Evolutionary conservation across 331 rosid species (phyloP).

Genomic region (Pyrus hybrid): DNA sequence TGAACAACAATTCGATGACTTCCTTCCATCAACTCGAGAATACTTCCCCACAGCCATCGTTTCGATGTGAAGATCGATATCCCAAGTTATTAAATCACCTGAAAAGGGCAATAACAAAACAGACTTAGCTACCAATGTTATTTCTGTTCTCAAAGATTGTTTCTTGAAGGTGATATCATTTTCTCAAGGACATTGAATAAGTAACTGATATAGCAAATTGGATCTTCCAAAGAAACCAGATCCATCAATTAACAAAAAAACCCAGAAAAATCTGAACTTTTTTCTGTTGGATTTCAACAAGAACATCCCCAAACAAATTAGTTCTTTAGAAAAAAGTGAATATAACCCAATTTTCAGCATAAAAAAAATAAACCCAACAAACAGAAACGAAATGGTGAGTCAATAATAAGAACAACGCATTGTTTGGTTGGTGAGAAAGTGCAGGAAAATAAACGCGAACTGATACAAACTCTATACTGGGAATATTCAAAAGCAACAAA

Average conservation of each 20-base stretch:
- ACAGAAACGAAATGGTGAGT: not conserved
- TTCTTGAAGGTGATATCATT: not conserved
- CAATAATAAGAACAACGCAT: not conserved
- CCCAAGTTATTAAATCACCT: slow-evolving; percentile 22
- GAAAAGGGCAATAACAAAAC: slow-evolving; percentile 11
- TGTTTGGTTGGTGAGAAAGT: not conserved
- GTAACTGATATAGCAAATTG: not conserved
- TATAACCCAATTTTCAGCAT: not conserved
- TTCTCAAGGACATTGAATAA: not conserved
- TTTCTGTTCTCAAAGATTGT: not conserved
- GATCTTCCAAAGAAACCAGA: slow-evolving; percentile 4
- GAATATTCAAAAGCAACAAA: not conserved
- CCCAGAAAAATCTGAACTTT: not conserved
- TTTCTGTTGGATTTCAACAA: not conserved
- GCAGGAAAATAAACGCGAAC: not conserved
- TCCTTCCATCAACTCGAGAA: slow-evolving; percentile 60
- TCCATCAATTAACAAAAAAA: slow-evolving; percentile 2
- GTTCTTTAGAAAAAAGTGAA: not conserved
- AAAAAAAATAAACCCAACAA: not conserved
- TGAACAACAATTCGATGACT: slow-evolving; percentile 37
- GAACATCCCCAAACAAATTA: no score
- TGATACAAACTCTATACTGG: not conserved
- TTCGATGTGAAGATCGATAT: not conserved
- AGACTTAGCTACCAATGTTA: slow-evolving; percentile 4
- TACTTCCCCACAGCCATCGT: slow-evolving; percentile 53